Base-by-base conservation (phyloP, 139 green algal genomes). In the Eudorina sp. region DNA sequence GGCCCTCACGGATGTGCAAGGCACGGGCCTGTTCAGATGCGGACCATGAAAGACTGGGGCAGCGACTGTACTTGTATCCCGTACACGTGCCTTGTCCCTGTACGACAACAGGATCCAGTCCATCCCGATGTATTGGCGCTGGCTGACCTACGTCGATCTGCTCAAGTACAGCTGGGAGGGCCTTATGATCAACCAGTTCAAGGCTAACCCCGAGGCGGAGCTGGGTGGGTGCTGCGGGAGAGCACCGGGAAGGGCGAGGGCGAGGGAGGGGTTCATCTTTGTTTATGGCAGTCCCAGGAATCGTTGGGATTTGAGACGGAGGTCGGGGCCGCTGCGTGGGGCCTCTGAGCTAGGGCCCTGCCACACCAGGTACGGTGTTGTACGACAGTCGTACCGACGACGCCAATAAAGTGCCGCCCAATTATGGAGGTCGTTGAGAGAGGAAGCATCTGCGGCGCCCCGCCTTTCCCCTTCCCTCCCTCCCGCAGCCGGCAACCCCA, bases 91-190 rank as follows among this genome's bases (percentile, higher is more conserved):
- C n/a, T n/a, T n/a, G n/a, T n/a, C n/a, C n/a, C n/a, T n/a, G n/a
- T n/a, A n/a, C n/a, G n/a, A n/a, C n/a, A n/a, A 2, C 78, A 85
- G 75, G 53, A 64, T 89, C 38, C 48, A 86, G 64, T 83, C 91
- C 36, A 96, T 97, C 51, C 95, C 95, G 8, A 88, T 89, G 14
- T 97, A 93, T 72, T 96, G 91, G 93, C 55, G 84, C 46, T 97
- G 94, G 94, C 88, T 89, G 48, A 89, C 92, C 2, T 92, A 92
- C 80, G 43, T 84, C 36, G 88, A 93, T 69, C 69, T 93, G 40
- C 80, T 95, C 25, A 89, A 82, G 43, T 95, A 95, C 79, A 82
- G 46, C 60, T 95, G 87, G 89, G 78, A 72, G 36, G 90, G 85
- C 31, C 86, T 93, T 7, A 92, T 95, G 86, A 79, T 94, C 82